Base-by-base conservation (phyloP, 2,329 filamentous ascomycete genomes). In the Fonsecaea pedrosoi region DNA sequence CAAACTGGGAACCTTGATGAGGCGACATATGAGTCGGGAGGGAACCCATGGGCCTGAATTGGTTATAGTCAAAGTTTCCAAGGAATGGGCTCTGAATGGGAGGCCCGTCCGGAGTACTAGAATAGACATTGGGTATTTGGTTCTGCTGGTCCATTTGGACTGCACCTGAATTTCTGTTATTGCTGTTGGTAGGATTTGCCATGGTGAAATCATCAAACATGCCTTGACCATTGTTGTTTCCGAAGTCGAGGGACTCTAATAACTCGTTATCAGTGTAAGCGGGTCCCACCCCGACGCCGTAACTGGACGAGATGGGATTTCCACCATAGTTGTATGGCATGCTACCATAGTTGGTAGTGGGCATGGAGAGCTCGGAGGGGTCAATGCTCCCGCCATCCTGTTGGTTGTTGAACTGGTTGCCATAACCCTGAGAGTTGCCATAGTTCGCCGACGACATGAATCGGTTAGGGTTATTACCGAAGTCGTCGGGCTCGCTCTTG, bases 31-130 rank as follows among this genome's bases (percentile, higher is more conserved):
- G 80, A 62, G 77, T 80, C 68, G 77, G 79, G 64, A 77, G 76
- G 68, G 73, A 77, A 65, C 74, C 75, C 74, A 82, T 82, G 66
- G 87, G 86, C 54, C 90, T 87, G 77, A 92, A 96, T 71, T 93
- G 91, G 40, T 85, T 84, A 75, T 91, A 90, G 79, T 89, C 90
- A 82, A 94, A 95, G 75, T 86, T 89, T 73, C 81, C 82, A 50
- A 91, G 86, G 75, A 93, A 97, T 0, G 94, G 94, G 74, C 93
- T 97, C 75, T 96, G 92, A 68, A 97, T 94, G 5, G 94, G 93
- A 61, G 92, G 90, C 60, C 92, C 92, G 68, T 98, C 94, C 3
- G 94, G 94, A 1, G 94, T 97, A 77, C 92, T 92, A 21, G 94
- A 97, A 79, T 91, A 98, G 69, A 92, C 88, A 75, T 91, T 78